phyloP scores from a whole-genome alignment of 225 moss, liverwort and hornwort genomes.

The Neckera pumila region DNA sequence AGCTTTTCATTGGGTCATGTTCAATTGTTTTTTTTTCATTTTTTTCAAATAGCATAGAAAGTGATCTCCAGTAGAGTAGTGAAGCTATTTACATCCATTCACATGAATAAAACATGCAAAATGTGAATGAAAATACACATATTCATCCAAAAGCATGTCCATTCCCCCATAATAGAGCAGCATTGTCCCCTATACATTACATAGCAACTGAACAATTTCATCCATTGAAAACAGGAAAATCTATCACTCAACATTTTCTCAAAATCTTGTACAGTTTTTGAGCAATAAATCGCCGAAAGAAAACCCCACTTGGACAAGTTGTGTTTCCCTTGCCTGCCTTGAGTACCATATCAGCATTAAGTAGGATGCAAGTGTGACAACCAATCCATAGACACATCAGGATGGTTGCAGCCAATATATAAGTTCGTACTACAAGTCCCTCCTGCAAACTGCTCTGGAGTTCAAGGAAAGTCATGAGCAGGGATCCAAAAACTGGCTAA shows the following conservation, averaged over 20 bases:
- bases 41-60: accelerated
- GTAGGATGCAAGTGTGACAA: not conserved
- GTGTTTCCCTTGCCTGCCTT: not conserved
- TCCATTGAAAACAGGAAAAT: not conserved
- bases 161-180: accelerated
- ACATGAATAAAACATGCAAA: not conserved
- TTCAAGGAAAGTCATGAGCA: too few species aligned
- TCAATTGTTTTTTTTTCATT: too few species aligned
- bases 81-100: not conserved
- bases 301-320: not conserved
- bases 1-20: accelerated
- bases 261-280: not conserved
- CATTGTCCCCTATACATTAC: not conserved
- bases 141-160: not conserved
- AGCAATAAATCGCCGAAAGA: accelerated
- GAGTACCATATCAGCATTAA: not conserved
- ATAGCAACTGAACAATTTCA: accelerated
- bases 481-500: too few species aligned
- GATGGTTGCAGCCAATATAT: not conserved
- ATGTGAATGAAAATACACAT: not conserved
- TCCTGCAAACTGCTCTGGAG: not conserved
- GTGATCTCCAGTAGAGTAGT: accelerated
- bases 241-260: not conserved
- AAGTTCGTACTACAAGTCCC: too few species aligned
- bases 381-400: not conserved